These are phyloP conservation scores for Fusarium ambrosium DNA, from an alignment of 2,329 filamentous ascomycete genomes.

Conservation along the genomic window DNA sequence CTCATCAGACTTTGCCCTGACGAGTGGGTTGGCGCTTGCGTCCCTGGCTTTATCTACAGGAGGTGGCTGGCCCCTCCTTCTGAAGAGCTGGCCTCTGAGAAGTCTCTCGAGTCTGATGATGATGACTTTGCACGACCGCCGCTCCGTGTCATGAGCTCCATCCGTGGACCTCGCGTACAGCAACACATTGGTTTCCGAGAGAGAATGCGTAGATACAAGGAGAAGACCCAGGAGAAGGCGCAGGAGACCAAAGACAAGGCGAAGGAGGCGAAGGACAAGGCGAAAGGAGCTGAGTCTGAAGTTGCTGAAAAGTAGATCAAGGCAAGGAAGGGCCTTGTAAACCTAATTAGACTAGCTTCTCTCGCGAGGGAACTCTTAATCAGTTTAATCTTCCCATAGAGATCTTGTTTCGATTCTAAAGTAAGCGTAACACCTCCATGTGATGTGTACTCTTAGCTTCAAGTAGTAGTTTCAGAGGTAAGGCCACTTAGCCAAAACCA, in stretches of 20 bases:
- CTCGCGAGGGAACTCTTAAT: not conserved
- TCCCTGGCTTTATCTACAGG: constrained; percentile 48
- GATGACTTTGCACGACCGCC: constrained; percentile 44
- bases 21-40: constrained; percentile 53
- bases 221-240: constrained; percentile 41
- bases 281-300: constrained; percentile 17
- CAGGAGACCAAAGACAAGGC: constrained; percentile 19
- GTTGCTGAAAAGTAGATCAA: constrained; percentile 24
- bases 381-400: not conserved
- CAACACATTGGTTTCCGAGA: constrained; percentile 49
- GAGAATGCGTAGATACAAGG: constrained; percentile 47
- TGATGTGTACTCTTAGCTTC: not conserved
- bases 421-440: not conserved
- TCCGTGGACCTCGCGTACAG: constrained; percentile 49
- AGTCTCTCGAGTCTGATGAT: constrained; percentile 34
- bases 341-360: not conserved
- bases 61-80: constrained; percentile 44
- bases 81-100: constrained; percentile 28
- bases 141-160: constrained; percentile 49
- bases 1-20: constrained; percentile 82
- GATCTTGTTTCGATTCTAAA: not conserved
- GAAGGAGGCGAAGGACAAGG: constrained; percentile 8
- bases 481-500: not conserved
- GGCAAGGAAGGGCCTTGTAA: not conserved
- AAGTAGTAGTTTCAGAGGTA: not conserved